Percentiles rank a stretch among this genome's conserved stretches.
phyloP scores from a whole-genome alignment of 768 basidiomycete species.

The Saitozyma podzolica region DNA sequence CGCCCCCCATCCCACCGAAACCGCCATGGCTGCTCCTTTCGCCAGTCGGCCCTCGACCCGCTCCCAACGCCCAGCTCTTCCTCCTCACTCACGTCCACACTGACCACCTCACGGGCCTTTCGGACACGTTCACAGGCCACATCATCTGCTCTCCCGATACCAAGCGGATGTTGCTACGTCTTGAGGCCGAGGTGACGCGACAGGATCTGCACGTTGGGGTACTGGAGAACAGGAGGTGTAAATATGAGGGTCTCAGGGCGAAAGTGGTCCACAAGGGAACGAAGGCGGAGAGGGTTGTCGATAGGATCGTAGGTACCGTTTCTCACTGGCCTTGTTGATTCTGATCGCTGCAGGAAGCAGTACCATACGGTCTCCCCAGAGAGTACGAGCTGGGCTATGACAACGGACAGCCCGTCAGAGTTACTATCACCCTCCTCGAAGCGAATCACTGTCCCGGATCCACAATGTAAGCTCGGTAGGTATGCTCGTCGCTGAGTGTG shows the following conservation, averaged over 20 bases:
- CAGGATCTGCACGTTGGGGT: slow-evolving; percentile 15
- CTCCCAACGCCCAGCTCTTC: slow-evolving; percentile 58
- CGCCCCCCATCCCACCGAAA: slow-evolving; percentile 29
- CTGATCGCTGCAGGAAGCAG: slow-evolving; percentile 28
- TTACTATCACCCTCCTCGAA: slow-evolving; percentile 77
- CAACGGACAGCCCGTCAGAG: slow-evolving; percentile 56
- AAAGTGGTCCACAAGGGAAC: slow-evolving; percentile 15
- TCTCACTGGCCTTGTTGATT: neutral
- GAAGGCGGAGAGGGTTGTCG: slow-evolving; percentile 32
- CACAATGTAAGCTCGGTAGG: slow-evolving; percentile 66
- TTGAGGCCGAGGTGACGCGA: slow-evolving; percentile 59
- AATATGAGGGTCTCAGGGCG: slow-evolving; percentile 25
- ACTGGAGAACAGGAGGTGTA: slow-evolving; percentile 13
- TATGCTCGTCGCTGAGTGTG: slow-evolving; percentile 1
- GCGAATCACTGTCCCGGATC: slow-evolving; percentile 96
- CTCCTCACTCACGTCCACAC: slow-evolving; percentile 89
- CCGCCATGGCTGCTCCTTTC: neutral
- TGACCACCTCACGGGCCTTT: slow-evolving; percentile 78
- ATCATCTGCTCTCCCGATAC: slow-evolving; percentile 80
- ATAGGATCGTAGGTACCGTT: slow-evolving; percentile 31
- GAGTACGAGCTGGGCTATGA: slow-evolving; percentile 59
- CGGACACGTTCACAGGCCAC: slow-evolving; percentile 68
- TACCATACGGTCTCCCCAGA: slow-evolving; percentile 60
- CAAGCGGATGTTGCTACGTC: slow-evolving; percentile 77
- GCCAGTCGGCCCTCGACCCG: slow-evolving; percentile 7